Percentiles rank a stretch among this genome's conserved stretches.
These are phyloP conservation scores for Neoarthrinium moseri DNA, from an alignment of 2,329 filamentous ascomycete genomes.

Conservation along the genomic window DNA sequence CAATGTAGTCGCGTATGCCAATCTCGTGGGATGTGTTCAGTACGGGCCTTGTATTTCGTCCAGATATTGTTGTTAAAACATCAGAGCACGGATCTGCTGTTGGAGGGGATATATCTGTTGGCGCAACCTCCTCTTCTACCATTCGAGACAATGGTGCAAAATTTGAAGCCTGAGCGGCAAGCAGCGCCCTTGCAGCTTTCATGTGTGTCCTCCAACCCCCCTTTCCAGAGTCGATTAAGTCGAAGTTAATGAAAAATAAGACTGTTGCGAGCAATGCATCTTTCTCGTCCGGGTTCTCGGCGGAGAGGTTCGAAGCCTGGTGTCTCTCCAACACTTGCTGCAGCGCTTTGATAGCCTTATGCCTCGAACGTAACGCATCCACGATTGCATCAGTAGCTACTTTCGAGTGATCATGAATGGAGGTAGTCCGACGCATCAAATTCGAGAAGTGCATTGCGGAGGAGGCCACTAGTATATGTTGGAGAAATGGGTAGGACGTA, in stretches of 20 bases:
- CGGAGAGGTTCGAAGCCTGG: conserved; percentile 10
- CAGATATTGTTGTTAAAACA: not conserved
- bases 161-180: conserved; percentile 15
- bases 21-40: conserved; percentile 9
- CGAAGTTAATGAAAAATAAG: conserved; percentile 51
- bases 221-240: conserved; percentile 47
- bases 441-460: conserved; percentile 51
- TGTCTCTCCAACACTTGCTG: conserved; percentile 34
- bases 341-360: conserved; percentile 44
- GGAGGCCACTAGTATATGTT: conserved; percentile 47
- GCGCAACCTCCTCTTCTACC: not conserved
- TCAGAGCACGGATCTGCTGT: not conserved
- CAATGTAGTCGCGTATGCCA: conserved; percentile 39
- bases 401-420: too few species aligned
- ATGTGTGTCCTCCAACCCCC: conserved; percentile 46
- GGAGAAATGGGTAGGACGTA: conserved; percentile 41
- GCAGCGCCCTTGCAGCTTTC: conserved; percentile 41
- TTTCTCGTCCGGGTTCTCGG: conserved; percentile 37
- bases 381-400: conserved; percentile 35
- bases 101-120: not conserved
- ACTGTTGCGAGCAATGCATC: conserved; percentile 47
- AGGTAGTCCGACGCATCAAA: conserved; percentile 31
- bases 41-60: not conserved
- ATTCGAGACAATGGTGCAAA: not conserved
- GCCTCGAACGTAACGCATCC: conserved; percentile 46